Conservation (phyloP, 305 asterid genomes). For the Plantago rigida region DNA sequence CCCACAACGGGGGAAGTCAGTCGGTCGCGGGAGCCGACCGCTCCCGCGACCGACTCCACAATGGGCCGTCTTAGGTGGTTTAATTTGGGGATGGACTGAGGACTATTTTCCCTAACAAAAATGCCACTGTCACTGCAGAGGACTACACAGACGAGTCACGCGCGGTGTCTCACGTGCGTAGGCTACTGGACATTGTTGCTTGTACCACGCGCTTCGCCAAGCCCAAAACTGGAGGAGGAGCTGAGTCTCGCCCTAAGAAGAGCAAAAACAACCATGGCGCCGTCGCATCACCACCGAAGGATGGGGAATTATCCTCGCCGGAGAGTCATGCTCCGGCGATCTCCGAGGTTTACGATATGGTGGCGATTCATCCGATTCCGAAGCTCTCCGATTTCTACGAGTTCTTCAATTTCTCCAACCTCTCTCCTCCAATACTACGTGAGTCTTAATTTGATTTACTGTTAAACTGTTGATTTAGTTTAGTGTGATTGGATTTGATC, state of each 20-base stretch:
- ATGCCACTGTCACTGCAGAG: slow-evolving; percentile 57
- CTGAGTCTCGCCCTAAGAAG: slow-evolving; percentile 51
- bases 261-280: slow-evolving; percentile 39
- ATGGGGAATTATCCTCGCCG: slow-evolving; percentile 47
- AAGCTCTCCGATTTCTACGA: slow-evolving; percentile 97
- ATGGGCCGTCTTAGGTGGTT: no score
- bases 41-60: no score
- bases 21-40: no score
- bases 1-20: no score
- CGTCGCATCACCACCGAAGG: slow-evolving; percentile 33
- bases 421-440: slow-evolving; percentile 79
- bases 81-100: no score
- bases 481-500: not conserved
- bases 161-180: slow-evolving; percentile 75
- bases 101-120: no score
- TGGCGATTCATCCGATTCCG: slow-evolving; percentile 94
- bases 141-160: slow-evolving; percentile 72
- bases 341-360: slow-evolving; percentile 69
- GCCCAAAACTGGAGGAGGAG: slow-evolving; percentile 44
- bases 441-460: slow-evolving; percentile 25
- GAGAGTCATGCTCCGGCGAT: slow-evolving; percentile 40
- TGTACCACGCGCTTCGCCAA: slow-evolving; percentile 93
- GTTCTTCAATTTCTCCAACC: slow-evolving; percentile 80
- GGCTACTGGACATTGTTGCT: slow-evolving; percentile 88
- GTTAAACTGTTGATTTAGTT: not conserved